Base-by-base conservation (phyloP, 768 basidiomycete species). In the Tephrocybe sp. region DNA sequence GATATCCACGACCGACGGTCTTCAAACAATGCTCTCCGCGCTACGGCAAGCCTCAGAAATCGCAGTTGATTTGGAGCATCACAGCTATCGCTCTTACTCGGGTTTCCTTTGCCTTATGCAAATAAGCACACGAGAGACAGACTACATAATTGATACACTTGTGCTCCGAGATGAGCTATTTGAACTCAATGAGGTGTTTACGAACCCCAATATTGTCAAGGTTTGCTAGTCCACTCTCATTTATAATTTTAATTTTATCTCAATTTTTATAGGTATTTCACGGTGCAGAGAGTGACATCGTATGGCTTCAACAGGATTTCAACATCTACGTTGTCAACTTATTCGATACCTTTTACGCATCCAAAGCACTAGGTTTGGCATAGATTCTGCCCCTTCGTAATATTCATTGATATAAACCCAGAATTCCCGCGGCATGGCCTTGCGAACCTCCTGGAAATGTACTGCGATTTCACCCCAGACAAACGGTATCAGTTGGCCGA, bases 261-360 rank as follows among this genome's bases (percentile, higher is more conserved):
- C 12, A 24, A 44, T 30, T 18, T 18, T 18, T 46, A 47, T 13
- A 94, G 91, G 87, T 95, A 6, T 84, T 99, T 53, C 97, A 98
- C 66, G 95, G 97, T 22, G 91, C 95, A 1, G 88, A 94, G 30
- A 89, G 85, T 51, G 97, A 99, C 63, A 86, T 98, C 36, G 71
- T 93, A 4, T 98, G 97, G 97, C 78, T 98, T 15, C 95, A 99
- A 64, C 90, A 93, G 66, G 88, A 98, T 63, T 94, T 98, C 63
- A 90, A 90, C 50, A 62, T 98, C 7, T 98, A 92, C 66, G 75
- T 98, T 45, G 94, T 99, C 53, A 91, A 92, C 49, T 69, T 98
- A n/a, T 98, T 99, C 63, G 95, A 99, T 62, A 98, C 97, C 0
- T 97, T 83, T 64, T 93, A 98, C 57, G 95, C 94, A 1, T 93